Percentiles rank a stretch among this genome's conserved stretches.
Conservation (phyloP, 352 stramenopile genomes). For the Phytophthora foliorum region DNA sequence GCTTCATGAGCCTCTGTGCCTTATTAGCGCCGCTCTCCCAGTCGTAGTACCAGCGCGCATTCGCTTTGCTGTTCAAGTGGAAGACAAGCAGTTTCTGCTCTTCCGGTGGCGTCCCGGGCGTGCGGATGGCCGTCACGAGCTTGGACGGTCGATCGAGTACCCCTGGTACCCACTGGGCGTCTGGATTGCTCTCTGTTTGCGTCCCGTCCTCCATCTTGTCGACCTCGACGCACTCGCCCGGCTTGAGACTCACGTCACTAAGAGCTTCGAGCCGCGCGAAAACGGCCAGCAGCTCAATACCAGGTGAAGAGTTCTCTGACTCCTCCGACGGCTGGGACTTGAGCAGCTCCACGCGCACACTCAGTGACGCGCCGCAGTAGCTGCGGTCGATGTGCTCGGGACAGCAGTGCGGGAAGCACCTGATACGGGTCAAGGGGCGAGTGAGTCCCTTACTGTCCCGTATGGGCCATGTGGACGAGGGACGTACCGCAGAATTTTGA, state of each 20-base stretch:
- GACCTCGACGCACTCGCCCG: slow-evolving; percentile 28
- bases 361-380: slow-evolving; percentile 61
- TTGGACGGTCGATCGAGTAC: slow-evolving; percentile 44
- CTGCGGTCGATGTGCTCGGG: slow-evolving; percentile 60
- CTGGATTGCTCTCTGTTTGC: slow-evolving; percentile 56
- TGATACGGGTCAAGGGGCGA: not conserved
- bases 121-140: slow-evolving; percentile 21
- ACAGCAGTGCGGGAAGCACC: slow-evolving; percentile 65
- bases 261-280: slow-evolving; percentile 31
- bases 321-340: not conserved
- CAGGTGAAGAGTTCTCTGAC: slow-evolving; percentile 13
- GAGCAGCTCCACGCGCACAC: slow-evolving; percentile 37
- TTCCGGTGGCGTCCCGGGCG: slow-evolving; percentile 9
- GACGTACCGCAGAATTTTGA: slow-evolving; percentile 56
- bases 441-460: not conserved
- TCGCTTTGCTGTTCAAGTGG: slow-evolving; percentile 54
- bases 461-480: not conserved
- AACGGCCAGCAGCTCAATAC: slow-evolving; percentile 1
- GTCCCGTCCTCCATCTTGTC: slow-evolving; percentile 32
- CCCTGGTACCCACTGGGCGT: slow-evolving; percentile 57
- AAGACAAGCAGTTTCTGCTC: slow-evolving; percentile 44
- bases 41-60: slow-evolving; percentile 64
- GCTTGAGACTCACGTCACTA: slow-evolving; percentile 20
- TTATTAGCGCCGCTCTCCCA: slow-evolving; percentile 72
- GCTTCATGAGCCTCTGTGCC: slow-evolving; percentile 62